These are phyloP conservation scores for Epichloe elymi DNA, from an alignment of 2,329 filamentous ascomycete genomes.

Conservation along the genomic window DNA sequence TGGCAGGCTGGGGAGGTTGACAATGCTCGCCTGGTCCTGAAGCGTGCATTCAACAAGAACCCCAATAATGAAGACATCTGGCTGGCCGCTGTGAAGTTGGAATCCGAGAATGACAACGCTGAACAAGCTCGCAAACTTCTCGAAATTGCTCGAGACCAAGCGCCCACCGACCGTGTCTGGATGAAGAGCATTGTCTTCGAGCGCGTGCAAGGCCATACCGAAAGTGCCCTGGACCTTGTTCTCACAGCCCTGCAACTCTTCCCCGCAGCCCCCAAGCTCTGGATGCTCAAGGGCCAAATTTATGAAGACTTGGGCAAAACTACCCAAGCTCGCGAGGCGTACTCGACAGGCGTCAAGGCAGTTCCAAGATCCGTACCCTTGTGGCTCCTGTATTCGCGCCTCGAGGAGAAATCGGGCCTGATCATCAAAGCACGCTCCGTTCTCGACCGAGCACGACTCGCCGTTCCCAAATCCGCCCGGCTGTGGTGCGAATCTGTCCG, in stretches of 20 bases:
- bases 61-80: constrained; percentile 97
- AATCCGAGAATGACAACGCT: constrained; percentile 75
- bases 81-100: constrained; percentile 89
- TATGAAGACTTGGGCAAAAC: constrained; percentile 74
- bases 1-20: constrained; percentile 82
- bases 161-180: constrained; percentile 92
- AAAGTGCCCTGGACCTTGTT: constrained; percentile 74
- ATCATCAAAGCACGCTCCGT: constrained; percentile 88
- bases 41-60: constrained; percentile 84
- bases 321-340: constrained; percentile 80
- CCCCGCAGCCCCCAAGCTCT: constrained; percentile 74
- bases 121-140: constrained; percentile 75
- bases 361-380: constrained; percentile 73
- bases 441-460: constrained; percentile 78
- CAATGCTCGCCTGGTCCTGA: constrained; percentile 74
- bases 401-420: constrained; percentile 76
- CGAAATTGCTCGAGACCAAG: constrained; percentile 69
- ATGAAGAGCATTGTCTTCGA: constrained; percentile 94
- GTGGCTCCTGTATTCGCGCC: constrained; percentile 76
- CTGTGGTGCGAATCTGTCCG: constrained; percentile 92
- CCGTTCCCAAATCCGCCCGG: constrained; percentile 70
- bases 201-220: constrained; percentile 64
- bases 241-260: constrained; percentile 79
- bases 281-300: constrained; percentile 98
- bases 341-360: constrained; percentile 74